Base-by-base conservation (phyloP, 2,329 filamentous ascomycete genomes). In the Penicillium sumatraense region DNA sequence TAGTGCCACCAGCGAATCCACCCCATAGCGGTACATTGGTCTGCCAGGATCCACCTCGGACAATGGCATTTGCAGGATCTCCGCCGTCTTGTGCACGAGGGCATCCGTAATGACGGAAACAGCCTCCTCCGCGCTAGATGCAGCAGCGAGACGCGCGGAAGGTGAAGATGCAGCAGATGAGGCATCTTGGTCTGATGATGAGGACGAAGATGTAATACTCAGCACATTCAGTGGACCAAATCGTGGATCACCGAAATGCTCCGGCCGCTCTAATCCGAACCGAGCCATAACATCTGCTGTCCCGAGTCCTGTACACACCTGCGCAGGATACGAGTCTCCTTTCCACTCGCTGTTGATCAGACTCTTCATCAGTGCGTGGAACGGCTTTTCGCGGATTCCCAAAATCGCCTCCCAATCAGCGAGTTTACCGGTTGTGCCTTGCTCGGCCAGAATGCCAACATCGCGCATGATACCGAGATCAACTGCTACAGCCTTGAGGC, bases 1-100 rank as follows among this genome's bases (percentile, higher is more conserved):
- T 2, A 49, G 33, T 20, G 33, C 47, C 16, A 49, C 47, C 13
- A 49, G 47, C 23, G 47, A 49, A 26, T 49, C 47, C 20, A 49
- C 33, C 10, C 47, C 47, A 49, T 24, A 49, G 5, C 20, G 27
- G 10, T 40, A 36, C 47, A 49, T 35, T 13, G 47, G 47, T 11
- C 23, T 35, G 7, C 7, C 13, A 3, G 47, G 29, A 26, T 41
- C 47, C 5, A 49, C 24, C 13, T 49, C 35, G 11, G 33, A 35
- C 33, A 29, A 24, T 21, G 47, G 21, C 24, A 35, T 49, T 35
- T 29, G 23, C 24, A 49, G 23, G 14, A 26, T 18, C 16, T 41
- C 16, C 6, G 47, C 29, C 14, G 38, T 20, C 16, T 35, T 35
- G 33, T 16, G 21, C 10, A 29, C 46, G n/a, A 49, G 29, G n/a